These are phyloP conservation scores for Pseudocercospora cruenta DNA, from an alignment of 2,329 filamentous ascomycete genomes.

Conservation along the genomic window DNA sequence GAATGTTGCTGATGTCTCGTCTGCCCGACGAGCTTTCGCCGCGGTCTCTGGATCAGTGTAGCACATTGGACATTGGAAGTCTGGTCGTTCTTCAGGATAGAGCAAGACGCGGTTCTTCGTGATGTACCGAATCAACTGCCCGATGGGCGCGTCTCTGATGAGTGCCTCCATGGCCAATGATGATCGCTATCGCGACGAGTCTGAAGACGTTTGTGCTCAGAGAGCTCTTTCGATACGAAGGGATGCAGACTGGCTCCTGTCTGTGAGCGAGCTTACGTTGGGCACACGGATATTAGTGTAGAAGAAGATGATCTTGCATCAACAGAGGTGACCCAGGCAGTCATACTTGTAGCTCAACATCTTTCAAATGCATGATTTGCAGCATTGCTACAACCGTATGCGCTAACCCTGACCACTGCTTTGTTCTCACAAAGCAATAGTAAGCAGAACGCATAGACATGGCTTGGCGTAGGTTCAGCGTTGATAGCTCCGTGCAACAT, in stretches of 20 bases:
- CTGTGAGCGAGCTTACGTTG: neutral
- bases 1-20: neutral
- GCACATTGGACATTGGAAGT: constrained; percentile 55
- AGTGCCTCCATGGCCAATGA: constrained; percentile 26
- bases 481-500: neutral
- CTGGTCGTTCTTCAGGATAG: constrained; percentile 63
- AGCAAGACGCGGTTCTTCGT: constrained; percentile 58
- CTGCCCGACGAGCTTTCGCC: neutral
- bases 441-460: constrained; percentile 1
- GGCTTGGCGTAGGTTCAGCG: neutral
- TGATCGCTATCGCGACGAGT: neutral
- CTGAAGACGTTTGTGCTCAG: neutral
- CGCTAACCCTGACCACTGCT: neutral
- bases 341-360: neutral
- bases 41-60: constrained; percentile 40
- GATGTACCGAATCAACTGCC: constrained; percentile 60
- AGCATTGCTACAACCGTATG: neutral
- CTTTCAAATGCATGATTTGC: neutral
- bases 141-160: constrained; percentile 61
- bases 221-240: too few relatives aligned
- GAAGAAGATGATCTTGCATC: neutral
- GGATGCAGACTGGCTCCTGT: neutral
- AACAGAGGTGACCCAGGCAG: neutral
- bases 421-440: constrained; percentile 2
- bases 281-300: neutral